Base-by-base conservation (phyloP, 1,284 basidiomycete species). In the Peniophora sp. region DNA sequence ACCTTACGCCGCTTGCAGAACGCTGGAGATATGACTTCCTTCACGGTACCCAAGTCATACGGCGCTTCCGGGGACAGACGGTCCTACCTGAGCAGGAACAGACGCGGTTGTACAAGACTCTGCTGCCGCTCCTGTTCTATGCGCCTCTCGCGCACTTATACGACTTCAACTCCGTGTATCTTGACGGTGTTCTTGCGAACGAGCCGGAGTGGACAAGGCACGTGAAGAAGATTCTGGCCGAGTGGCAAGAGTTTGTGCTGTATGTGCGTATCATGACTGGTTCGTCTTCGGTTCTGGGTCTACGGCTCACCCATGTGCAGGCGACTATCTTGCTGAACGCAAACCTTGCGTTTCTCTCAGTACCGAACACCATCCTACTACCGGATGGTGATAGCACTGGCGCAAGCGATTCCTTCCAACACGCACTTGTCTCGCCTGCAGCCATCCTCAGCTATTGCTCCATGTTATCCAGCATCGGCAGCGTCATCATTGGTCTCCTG, bases 391-490 rank as follows among this genome's bases (percentile, higher is more conserved):
- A 53, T 0, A 49, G 41, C 6, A 45, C 41, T 20, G 19, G 27
- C 10, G n/a, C n/a, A n/a, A 41, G 39, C 16, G 20, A 41, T 16
- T 41, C 20, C 20, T 32, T 32, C 39, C 39, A 41, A 22, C 16
- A 41, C 8, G n/a, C 39, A 8, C 39, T 35, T n/a, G 58, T 60
- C n/a, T 58, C 63, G 2, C 49, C 60, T 9, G 56, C 61, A 3
- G 63, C 69, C 36, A 63, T 68, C 19, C 59, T 69, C 10, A 67
- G 66, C 43, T 74, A 73, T 47, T 51, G 64, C 38, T 77, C 74
- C 5, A 60, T 73, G 11, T 55, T 67, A 14, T 56, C 65, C 23
- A 76, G 71, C 48, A 55, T 71, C 16, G 70, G 69, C 0, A 64
- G 65, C 34, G 68, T 73, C 47, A 64, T 76, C 22, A 58, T 74